Percentiles rank a stretch among this genome's conserved stretches.
These are phyloP conservation scores for Triadica sebifera DNA, from an alignment of 345 rosid genomes.

Conservation along the genomic window DNA sequence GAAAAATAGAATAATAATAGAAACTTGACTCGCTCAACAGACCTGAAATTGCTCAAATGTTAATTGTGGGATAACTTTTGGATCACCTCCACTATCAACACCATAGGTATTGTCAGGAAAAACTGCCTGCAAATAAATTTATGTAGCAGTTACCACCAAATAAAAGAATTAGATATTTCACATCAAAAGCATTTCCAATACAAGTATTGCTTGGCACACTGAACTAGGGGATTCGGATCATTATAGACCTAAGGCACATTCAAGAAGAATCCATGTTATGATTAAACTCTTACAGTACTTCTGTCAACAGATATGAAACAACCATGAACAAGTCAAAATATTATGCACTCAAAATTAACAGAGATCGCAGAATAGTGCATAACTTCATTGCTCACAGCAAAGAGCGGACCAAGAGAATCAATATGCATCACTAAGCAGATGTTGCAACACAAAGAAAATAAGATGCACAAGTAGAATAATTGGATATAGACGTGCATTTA, in stretches of 20 bases:
- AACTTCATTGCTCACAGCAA: not conserved
- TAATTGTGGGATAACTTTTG: slow-evolving; percentile 77
- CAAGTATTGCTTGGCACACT: not conserved
- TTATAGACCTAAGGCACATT: not conserved
- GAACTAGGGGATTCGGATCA: slow-evolving; percentile 2
- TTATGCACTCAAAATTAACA: not conserved
- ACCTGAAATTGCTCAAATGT: slow-evolving; percentile 92
- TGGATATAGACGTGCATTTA: not conserved
- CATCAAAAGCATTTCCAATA: slow-evolving; percentile 5
- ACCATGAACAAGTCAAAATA: not conserved
- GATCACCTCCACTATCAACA: slow-evolving; percentile 98
- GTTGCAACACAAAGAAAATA: not conserved
- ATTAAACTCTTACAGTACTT: not conserved
- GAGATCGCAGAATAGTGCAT: not conserved
- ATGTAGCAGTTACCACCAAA: slow-evolving; percentile 16
- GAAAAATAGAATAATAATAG: not conserved
- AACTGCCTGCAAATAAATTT: slow-evolving; percentile 56
- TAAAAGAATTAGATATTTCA: slow-evolving; percentile 3
- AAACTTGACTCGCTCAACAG: not conserved
- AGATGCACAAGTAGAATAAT: not conserved
- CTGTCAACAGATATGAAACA: not conserved
- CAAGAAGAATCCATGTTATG: not conserved
- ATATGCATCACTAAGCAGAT: not conserved
- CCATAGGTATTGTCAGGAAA: slow-evolving; percentile 92
- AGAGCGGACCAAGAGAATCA: not conserved